Percentiles rank a stretch among this genome's conserved stretches.
Evolutionary conservation across 257 asterid species (phyloP).

Genomic region (Fraxinus pennsylvanica): DNA sequence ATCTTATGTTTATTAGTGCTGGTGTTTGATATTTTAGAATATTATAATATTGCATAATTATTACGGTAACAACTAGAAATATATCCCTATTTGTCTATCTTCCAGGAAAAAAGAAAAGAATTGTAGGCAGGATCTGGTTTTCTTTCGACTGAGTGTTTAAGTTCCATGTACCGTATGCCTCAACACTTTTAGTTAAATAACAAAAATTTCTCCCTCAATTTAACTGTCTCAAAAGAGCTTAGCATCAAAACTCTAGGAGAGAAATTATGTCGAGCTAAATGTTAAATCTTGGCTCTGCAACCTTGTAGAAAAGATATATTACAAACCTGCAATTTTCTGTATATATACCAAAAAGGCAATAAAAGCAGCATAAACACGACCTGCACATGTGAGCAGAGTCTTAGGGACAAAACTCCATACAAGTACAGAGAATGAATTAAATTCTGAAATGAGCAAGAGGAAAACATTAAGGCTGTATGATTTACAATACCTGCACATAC

Average conservation of each 20-base stretch:
- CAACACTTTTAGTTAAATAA: neutral
- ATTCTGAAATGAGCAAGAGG: slow-evolving; percentile 8
- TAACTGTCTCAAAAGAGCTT: neutral
- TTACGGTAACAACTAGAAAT: neutral
- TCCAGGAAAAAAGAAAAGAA: neutral
- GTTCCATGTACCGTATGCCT: neutral
- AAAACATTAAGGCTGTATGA: neutral
- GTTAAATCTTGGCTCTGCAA: slow-evolving; percentile 1
- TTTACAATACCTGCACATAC: slow-evolving; percentile 66
- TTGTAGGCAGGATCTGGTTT: neutral
- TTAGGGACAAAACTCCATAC: slow-evolving; percentile 5
- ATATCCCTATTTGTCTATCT: neutral
- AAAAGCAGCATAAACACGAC: slow-evolving; percentile 69
- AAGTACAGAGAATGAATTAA: neutral
- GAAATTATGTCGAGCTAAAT: neutral
- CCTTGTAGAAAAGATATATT: slow-evolving; percentile 22
- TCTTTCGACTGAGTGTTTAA: neutral
- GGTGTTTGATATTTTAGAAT: neutral
- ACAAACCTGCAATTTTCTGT: slow-evolving; percentile 78
- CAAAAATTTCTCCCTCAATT: neutral
- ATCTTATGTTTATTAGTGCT: slow-evolving; percentile 34
- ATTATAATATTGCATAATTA: slow-evolving; percentile 8
- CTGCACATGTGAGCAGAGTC: slow-evolving; percentile 41
- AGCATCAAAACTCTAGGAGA: neutral
- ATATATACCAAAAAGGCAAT: slow-evolving; percentile 82